Base-by-base conservation (phyloP, 148 eudicot genomes). In the Fagopyrum homotropicum region DNA sequence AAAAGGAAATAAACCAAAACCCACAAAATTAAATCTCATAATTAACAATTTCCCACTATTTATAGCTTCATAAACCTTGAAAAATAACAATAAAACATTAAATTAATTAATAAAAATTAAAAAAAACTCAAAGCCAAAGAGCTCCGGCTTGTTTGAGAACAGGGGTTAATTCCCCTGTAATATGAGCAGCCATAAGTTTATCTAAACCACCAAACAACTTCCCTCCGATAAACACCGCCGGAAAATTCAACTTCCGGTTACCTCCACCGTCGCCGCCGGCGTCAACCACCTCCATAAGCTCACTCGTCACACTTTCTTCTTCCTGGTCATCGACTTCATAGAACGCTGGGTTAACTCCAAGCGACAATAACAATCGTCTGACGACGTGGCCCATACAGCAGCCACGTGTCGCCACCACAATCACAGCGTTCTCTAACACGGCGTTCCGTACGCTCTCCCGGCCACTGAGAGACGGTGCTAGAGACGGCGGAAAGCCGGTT, bases 341-440 rank as follows among this genome's bases (percentile, higher is more conserved):
- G 0, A 93, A 78, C 0, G 81, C 74, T 0, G 98, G 96, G 71
- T 91, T 91, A 1, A 84, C 98, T 4, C 98, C 96, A 4, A 84
- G 84, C 5, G 89, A 91, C 17, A 89, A 69, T 4, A 93, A 79
- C 78, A 93, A 64, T 12, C 78, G 87, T 79, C 88, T 83, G 43
- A 86, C 88, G 17, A 91, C 96, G 69, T 91, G 93, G 83, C 91
- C 83, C 98, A 93, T 88, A 77, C 96, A 93, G 57, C 98, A 93
- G 47, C 98, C 96, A 1, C 78, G 80, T 40, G 51, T 72, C 29
- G 86, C 96, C 0, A 93, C 77, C 55, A 93, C 89, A 4, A 93
- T 83, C 72, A 91, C 80, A 17, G 93, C 84, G 35, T 93, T 93
- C 56, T 91, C 93, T 60, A 84, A 61, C 76, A 86, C 89, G 48